Conservation (phyloP, 2,329 filamentous ascomycete species). For the Botrytis pseudocinerea region DNA sequence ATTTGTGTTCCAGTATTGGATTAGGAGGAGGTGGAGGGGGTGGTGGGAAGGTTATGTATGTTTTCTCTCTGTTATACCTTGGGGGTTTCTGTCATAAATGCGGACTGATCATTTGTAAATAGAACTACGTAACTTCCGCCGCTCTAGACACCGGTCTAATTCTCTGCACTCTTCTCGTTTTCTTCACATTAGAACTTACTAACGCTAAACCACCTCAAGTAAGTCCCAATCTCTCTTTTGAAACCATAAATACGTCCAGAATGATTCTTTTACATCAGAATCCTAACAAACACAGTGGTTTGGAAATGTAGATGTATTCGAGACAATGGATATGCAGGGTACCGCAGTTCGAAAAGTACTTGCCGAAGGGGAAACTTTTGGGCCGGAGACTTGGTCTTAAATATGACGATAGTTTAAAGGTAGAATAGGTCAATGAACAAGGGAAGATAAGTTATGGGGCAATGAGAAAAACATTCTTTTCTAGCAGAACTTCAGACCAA, state of each 20-base stretch:
- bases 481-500: neutral
- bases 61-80: neutral
- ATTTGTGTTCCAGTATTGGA: constrained; percentile 61
- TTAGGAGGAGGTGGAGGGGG: constrained; percentile 42
- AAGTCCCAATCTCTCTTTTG: neutral
- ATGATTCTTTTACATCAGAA: neutral
- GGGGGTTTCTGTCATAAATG: neutral
- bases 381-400: constrained; percentile 27
- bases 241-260: neutral
- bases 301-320: constrained; percentile 1
- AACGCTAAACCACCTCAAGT: constrained; percentile 1
- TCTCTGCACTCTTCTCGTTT: constrained; percentile 66
- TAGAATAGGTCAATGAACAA: neutral
- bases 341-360: neutral
- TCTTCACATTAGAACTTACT: constrained; percentile 23
- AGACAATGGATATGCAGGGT: constrained; percentile 1
- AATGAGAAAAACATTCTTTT: neutral
- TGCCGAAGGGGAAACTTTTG: constrained; percentile 27
- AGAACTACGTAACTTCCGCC: constrained; percentile 59
- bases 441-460: neutral
- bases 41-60: constrained; percentile 70
- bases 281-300: neutral
- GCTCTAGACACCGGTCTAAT: constrained; percentile 69
- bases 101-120: too few relatives aligned
- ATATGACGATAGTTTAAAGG: neutral